Conservation (phyloP, 129 eudicot species). For the Logfia minima region DNA sequence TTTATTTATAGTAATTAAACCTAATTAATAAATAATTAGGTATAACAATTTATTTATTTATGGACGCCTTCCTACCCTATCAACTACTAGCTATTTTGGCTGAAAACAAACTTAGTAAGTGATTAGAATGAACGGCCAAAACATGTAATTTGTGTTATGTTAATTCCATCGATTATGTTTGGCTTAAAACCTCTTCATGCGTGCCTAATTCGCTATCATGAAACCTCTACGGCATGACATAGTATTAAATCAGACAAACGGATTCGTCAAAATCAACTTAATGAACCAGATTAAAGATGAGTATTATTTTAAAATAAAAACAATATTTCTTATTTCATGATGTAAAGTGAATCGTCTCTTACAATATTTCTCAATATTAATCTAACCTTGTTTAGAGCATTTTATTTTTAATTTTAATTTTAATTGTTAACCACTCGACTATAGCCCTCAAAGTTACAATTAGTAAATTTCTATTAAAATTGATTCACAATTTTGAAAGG, state of each 20-base stretch:
- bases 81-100: constrained; percentile 17
- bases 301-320: too few species aligned
- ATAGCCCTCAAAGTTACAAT: too few species aligned
- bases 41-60: background rate
- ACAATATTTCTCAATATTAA: too few species aligned
- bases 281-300: background rate
- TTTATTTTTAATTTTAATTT: too few species aligned
- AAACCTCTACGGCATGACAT: constrained; percentile 4
- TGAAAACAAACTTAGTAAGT: constrained; percentile 1
- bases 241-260: background rate
- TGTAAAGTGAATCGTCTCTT: background rate
- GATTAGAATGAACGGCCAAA: constrained; percentile 10
- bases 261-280: background rate
- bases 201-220: background rate
- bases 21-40: background rate
- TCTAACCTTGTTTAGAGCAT: too few species aligned
- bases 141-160: constrained; percentile 8
- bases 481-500: too few species aligned
- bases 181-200: background rate
- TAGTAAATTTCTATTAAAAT: too few species aligned
- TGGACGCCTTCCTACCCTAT: background rate
- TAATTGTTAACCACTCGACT: too few species aligned
- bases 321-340: too few species aligned
- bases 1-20: background rate
- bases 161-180: background rate